A percentile compares a stretch with the other conserved stretches of the same genome.
phyloP scores from a whole-genome alignment of 352 stramenopile species.

The Pythium sp. region DNA sequence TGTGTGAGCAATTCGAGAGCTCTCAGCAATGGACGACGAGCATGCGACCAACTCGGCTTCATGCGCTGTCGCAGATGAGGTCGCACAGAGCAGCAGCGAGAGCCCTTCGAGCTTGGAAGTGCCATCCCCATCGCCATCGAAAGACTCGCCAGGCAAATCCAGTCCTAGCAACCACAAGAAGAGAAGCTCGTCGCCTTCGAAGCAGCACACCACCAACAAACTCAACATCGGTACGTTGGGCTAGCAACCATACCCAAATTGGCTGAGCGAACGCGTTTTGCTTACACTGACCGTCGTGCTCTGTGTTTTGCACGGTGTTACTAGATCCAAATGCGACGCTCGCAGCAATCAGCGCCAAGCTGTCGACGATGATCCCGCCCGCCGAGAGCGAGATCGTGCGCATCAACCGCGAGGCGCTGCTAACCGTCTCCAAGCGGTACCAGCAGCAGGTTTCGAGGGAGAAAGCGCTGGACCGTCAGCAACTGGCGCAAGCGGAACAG shows the following conservation, averaged over 20 bases:
- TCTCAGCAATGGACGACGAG: background rate
- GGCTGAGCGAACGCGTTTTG: background rate
- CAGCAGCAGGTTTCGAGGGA: slow-evolving; percentile 14
- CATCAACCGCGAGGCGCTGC: slow-evolving; percentile 57
- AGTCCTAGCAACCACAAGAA: background rate
- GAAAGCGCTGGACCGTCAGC: slow-evolving; percentile 5
- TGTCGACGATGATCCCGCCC: slow-evolving; percentile 46
- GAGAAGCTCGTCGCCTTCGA: slow-evolving; percentile 16
- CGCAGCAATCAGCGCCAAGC: slow-evolving; percentile 58
- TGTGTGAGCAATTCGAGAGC: background rate
- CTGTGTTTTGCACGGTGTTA: background rate
- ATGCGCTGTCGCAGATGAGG: background rate
- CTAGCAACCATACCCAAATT: background rate
- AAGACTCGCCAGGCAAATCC: background rate
- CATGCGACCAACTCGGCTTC: background rate
- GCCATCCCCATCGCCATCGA: background rate
- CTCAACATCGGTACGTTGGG: slow-evolving; percentile 35
- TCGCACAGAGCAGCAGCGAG: background rate
- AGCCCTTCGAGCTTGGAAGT: background rate
- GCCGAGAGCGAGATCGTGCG: slow-evolving; percentile 71
- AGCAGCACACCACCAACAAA: slow-evolving; percentile 27
- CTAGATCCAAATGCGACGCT: slow-evolving; percentile 41
- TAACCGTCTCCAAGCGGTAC: slow-evolving; percentile 20
- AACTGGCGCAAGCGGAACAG: background rate
- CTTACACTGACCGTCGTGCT: background rate